A percentile compares a stretch with the other conserved stretches of the same genome.
These are phyloP conservation scores for Acorus calamus DNA, from an alignment of 106 monocot species.

Conservation along the genomic window DNA sequence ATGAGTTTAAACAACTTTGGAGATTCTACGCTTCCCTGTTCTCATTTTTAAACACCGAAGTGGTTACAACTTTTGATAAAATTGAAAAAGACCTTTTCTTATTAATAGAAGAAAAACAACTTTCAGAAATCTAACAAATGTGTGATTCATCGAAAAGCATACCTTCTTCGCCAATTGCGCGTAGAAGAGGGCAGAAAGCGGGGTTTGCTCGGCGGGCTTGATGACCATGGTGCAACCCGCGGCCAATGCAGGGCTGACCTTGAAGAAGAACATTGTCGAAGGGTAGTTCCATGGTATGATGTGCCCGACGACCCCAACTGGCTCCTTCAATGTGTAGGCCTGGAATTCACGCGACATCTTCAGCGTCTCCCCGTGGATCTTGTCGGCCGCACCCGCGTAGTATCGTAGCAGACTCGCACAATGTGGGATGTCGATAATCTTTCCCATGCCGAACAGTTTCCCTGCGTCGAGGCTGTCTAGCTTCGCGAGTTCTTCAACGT, in stretches of 20 bases:
- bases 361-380: conserved; percentile 66
- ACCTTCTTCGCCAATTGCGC: conserved; percentile 65
- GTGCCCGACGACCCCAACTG: conserved; percentile 56
- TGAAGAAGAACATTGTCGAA: conserved; percentile 38
- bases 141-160: background rate
- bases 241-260: conserved; percentile 61
- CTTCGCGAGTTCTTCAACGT: conserved; percentile 21
- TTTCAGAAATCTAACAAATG: no score
- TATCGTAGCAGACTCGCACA: conserved; percentile 14
- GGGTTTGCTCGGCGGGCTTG: conserved; percentile 76
- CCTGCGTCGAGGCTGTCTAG: conserved; percentile 23
- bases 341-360: conserved; percentile 33
- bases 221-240: conserved; percentile 63
- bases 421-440: conserved; percentile 6
- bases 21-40: no score
- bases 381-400: conserved; percentile 48
- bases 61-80: no score
- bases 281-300: conserved; percentile 80
- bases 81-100: no score
- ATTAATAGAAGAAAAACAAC: no score
- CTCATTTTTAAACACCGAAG: no score
- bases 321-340: conserved; percentile 55
- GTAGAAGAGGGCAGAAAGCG: conserved; percentile 50
- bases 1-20: no score
- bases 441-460: conserved; percentile 10